These are phyloP conservation scores for Solanum tarijense DNA, from an alignment of 257 asterid genomes.

Conservation along the genomic window DNA sequence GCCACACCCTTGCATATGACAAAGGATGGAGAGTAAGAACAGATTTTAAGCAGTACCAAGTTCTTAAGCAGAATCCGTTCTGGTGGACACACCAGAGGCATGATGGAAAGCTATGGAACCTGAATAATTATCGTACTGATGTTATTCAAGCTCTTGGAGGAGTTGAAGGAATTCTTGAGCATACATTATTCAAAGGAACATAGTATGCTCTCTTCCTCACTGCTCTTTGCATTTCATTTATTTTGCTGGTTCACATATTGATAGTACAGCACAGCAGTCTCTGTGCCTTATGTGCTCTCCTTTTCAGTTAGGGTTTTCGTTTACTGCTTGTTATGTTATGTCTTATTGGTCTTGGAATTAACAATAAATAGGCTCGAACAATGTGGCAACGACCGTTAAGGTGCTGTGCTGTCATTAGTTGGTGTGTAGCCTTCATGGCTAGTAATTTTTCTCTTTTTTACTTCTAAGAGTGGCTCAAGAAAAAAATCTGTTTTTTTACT, in stretches of 20 bases:
- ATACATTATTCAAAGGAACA: slow-evolving; percentile 93
- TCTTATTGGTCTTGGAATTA: neutral
- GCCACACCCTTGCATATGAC: slow-evolving; percentile 98
- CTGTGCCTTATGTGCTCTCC: neutral
- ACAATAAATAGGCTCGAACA: neutral
- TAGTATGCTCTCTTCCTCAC: slow-evolving; percentile 48
- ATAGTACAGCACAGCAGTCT: neutral
- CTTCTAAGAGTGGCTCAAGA: neutral
- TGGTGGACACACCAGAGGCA: slow-evolving; percentile 99
- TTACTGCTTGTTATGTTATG: neutral
- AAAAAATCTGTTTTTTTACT: neutral
- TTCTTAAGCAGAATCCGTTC: slow-evolving; percentile 95
- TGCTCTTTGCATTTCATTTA: neutral
- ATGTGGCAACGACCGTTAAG: neutral
- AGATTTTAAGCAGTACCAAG: slow-evolving; percentile 98
- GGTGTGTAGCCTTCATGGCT: neutral
- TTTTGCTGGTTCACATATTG: neutral
- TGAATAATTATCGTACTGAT: slow-evolving; percentile 96
- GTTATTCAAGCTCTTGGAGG: slow-evolving; percentile 99
- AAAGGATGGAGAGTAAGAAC: slow-evolving; percentile 99
- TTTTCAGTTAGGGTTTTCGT: neutral
- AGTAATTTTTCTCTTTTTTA: neutral
- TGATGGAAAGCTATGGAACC: slow-evolving; percentile 96
- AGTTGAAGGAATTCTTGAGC: slow-evolving; percentile 98
- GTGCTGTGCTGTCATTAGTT: neutral